These are phyloP conservation scores for Voacanga thouarsii DNA, from an alignment of 257 asterid species.

Conservation along the genomic window DNA sequence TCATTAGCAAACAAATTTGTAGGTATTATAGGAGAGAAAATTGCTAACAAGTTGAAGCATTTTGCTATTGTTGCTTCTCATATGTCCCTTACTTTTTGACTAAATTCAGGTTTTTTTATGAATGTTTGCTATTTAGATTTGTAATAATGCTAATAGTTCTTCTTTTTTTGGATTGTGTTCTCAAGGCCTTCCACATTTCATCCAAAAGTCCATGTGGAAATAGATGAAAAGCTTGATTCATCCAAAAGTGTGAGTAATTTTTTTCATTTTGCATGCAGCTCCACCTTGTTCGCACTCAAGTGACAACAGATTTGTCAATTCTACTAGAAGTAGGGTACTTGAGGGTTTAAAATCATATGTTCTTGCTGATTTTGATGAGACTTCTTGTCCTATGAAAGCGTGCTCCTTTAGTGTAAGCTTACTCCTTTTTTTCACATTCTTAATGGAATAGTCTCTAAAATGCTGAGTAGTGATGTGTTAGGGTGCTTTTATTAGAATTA, in stretches of 20 bases:
- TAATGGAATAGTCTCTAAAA: no score
- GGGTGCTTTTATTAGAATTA: no score
- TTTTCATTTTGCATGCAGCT: constrained; percentile 37
- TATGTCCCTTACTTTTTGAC: no score
- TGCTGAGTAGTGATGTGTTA: no score
- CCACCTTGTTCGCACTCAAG: constrained; percentile 25
- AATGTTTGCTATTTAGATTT: no score
- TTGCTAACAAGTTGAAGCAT: neutral
- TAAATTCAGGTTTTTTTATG: no score
- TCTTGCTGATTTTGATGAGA: constrained; percentile 33
- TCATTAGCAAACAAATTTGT: neutral
- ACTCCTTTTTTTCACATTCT: no score
- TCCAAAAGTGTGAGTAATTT: no score
- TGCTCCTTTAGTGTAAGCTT: constrained; percentile 67
- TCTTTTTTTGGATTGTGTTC: no score
- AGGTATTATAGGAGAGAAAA: neutral
- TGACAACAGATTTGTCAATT: constrained; percentile 29
- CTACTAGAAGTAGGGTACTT: constrained; percentile 29
- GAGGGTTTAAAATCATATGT: constrained; percentile 27
- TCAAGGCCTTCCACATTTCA: no score
- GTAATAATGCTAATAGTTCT: no score
- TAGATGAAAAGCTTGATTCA: constrained; percentile 6
- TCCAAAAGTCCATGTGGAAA: constrained; percentile 11
- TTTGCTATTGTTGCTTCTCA: no score
- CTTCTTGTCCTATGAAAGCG: constrained; percentile 39